Evolutionary conservation across 768 basidiomycete species (phyloP).

Genomic region (Mycena galopus): DNA sequence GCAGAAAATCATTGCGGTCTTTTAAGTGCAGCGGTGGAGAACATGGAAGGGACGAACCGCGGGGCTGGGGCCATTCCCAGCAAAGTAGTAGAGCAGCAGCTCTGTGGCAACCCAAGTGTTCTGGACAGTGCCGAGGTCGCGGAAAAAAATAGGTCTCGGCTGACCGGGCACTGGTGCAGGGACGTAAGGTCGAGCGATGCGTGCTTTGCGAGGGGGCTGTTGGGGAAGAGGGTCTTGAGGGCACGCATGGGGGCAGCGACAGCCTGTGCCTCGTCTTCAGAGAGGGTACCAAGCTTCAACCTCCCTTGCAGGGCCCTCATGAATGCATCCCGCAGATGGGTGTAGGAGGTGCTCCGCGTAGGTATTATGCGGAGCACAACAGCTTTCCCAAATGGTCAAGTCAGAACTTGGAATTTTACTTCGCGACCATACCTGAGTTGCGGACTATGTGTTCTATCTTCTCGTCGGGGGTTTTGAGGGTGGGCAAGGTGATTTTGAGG

Average conservation of each 20-base stretch:
- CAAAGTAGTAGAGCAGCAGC: constrained; percentile 82
- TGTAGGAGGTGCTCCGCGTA: constrained; percentile 80
- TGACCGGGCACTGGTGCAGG: constrained; percentile 66
- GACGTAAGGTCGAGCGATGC: constrained; percentile 78
- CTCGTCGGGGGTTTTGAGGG: constrained; percentile 73
- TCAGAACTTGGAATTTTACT: no score
- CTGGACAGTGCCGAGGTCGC: constrained; percentile 80
- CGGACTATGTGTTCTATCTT: constrained; percentile 77
- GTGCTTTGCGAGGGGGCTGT: constrained; percentile 74
- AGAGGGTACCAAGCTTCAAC: constrained; percentile 66
- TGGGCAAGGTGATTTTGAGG: constrained; percentile 64
- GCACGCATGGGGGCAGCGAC: constrained; percentile 75
- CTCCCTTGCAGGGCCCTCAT: constrained; percentile 79
- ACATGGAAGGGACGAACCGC: constrained; percentile 61
- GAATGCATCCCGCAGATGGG: constrained; percentile 88
- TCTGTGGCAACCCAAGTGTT: constrained; percentile 82
- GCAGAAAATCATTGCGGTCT: background rate
- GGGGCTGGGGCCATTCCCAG: constrained; percentile 77
- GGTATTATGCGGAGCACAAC: constrained; percentile 87
- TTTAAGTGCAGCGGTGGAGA: background rate
- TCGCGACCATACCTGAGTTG: no score
- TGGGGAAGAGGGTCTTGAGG: constrained; percentile 84
- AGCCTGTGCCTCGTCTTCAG: constrained; percentile 69
- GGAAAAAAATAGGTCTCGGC: constrained; percentile 70
- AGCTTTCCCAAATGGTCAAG: no score